Percentiles rank a stretch among this genome's conserved stretches.
Conservation (phyloP, 1,139 yeast species). For the Blastobotrys serpentis region DNA sequence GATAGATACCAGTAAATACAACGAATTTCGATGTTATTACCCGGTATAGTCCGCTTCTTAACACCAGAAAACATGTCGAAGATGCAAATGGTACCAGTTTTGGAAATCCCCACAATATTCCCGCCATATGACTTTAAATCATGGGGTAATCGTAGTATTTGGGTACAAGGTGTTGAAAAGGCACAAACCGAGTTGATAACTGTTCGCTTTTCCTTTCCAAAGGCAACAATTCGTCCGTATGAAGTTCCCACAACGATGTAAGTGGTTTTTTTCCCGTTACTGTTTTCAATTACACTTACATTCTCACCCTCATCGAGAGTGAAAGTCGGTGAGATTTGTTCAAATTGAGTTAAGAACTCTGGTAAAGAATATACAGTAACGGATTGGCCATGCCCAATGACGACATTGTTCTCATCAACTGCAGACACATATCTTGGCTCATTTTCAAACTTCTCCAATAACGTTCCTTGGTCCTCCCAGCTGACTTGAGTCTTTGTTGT, state of each 20-base stretch:
- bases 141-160: conserved; percentile 18
- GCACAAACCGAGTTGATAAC: conserved; percentile 16
- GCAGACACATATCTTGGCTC: conserved; percentile 18
- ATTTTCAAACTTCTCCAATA: conserved; percentile 12
- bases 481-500: conserved; percentile 13
- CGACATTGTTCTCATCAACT: conserved; percentile 20
- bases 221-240: conserved; percentile 20
- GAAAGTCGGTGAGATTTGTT: not conserved
- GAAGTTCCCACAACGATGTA: conserved; percentile 23
- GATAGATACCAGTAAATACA: conserved; percentile 11
- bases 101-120: conserved; percentile 24
- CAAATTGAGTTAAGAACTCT: conserved; percentile 19
- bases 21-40: conserved; percentile 23
- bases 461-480: conserved; percentile 16
- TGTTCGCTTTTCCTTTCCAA: conserved; percentile 18
- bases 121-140: not conserved
- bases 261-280: not conserved
- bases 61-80: conserved; percentile 20
- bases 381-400: conserved; percentile 19
- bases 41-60: conserved; percentile 23
- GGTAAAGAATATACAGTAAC: conserved; percentile 19
- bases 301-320: conserved; percentile 1
- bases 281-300: conserved; percentile 9
- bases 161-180: conserved; percentile 25
- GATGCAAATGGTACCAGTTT: conserved; percentile 25